A percentile compares a stretch with the other conserved stretches of the same genome.
These are phyloP conservation scores for Daldinia grandis DNA, from an alignment of 495 filamentous ascomycete species.

Conservation along the genomic window DNA sequence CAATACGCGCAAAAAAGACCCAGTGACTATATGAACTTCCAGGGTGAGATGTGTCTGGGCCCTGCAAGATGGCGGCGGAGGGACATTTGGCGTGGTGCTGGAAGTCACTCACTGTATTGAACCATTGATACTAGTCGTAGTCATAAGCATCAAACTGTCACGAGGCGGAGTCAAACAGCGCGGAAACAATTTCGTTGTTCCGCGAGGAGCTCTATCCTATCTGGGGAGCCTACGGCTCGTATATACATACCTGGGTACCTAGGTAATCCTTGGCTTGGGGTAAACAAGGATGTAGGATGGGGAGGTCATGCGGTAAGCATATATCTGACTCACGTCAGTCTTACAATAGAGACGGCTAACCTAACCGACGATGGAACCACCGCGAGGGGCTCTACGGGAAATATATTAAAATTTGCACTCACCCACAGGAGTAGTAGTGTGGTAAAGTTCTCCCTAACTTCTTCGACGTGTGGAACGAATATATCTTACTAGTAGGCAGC, in stretches of 20 bases:
- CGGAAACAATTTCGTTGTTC: too few relatives aligned
- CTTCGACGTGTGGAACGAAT: conserved; percentile 50
- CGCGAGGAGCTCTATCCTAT: too few relatives aligned
- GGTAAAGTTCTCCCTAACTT: conserved; percentile 47
- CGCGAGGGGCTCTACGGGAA: neutral
- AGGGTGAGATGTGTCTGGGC: neutral
- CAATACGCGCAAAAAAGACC: neutral
- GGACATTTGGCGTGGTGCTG: neutral
- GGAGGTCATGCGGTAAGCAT: conserved; percentile 54
- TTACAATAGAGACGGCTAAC: conserved; percentile 31
- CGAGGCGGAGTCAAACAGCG: too few relatives aligned
- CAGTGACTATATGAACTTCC: neutral
- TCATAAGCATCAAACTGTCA: neutral
- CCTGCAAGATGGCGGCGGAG: neutral
- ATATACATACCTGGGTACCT: too few relatives aligned
- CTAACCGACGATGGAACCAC: neutral
- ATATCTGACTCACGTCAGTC: conserved; percentile 53
- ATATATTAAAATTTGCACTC: neutral
- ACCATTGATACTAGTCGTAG: neutral
- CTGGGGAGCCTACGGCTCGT: too few relatives aligned
- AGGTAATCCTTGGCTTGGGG: conserved; percentile 56
- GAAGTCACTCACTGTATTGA: neutral
- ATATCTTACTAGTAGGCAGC: conserved; percentile 34
- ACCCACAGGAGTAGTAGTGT: conserved; percentile 37
- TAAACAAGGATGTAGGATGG: conserved; percentile 59